Evolutionary conservation across 2,329 filamentous ascomycete genomes (phyloP), one percentile per base, ranked within the genome.

Genomic region (Acephala macrosclerotiorum): DNA sequence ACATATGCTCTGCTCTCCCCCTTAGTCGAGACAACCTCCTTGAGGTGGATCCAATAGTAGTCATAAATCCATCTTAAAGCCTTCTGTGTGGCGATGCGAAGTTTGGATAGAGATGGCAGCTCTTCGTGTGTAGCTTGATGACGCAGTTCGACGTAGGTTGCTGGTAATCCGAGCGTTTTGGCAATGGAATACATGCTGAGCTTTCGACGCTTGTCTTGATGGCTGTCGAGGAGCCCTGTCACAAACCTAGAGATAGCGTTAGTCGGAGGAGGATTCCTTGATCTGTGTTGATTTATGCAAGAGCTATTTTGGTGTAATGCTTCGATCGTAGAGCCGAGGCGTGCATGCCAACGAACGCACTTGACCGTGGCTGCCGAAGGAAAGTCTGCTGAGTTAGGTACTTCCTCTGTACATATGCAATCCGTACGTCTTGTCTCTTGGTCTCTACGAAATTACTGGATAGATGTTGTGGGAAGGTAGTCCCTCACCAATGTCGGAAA

Each of bases 51-150:
- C 94, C 94, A 98, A 81, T 97, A 97, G 77, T 92, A 92, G 61
- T 89, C 85, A 92, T 93, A 97, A 60, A 97, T 89, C 94, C 94
- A 97, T 53, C 83, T 82, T 68, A 97, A 82, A 0, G 91, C 92
- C 72, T 90, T 87, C 68, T 83, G 80, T 1, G 91, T 87, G 1
- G 91, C 91, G 40, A 84, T 84, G 60, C 93, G 87, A 68, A 97
- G 81, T 68, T 93, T 89, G 12, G 86, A 83, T 61, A 97, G 81
- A 1, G 90, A 89, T 0, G 94, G 94, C 64, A 97, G 81, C 75
- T 94, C 91, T 77, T 96, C 92, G 77, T 98, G 94, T 47, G 94
- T 96, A 51, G 92, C 92, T 79, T 96, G 92, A 77, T 97, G 94
- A 55, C 94, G 87, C 65, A 96, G 83, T 81, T 97, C 94, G 61